Base-by-base conservation (phyloP, 2,329 filamentous ascomycete genomes). In the Thielaviopsis ethacetica region DNA sequence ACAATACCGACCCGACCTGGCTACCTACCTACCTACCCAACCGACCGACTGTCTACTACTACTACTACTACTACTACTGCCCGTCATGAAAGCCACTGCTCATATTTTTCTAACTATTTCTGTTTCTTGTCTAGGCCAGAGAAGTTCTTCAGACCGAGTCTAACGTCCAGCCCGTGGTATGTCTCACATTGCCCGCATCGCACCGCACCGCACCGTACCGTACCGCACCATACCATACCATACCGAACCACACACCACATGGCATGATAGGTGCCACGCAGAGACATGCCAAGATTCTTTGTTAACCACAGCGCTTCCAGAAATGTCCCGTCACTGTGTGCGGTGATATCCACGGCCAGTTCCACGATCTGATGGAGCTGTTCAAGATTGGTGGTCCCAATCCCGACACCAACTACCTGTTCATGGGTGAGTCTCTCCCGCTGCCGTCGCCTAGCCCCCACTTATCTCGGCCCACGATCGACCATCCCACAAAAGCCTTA, bases 261-360 rank as follows among this genome's bases (percentile, higher is more conserved):
- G 15, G 44, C 27, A 34, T 24, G 22, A n/a, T 19, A 3, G 27
- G 50, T 34, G 24, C n/a, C 38, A 27, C 26, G n/a, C 27, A 30
- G 50, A 5, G 19, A 26, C n/a, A 19, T 17, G 19, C 30, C 41
- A 15, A 52, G 50, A 26, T 58, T 38, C 54, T 60, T 57, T 51
- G 22, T 51, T 54, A 56, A 50, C 49, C 58, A 51, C 52, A 22
- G 38, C 26, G 6, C 41, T 56, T 19, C 50, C 64, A 91, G 86
- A 96, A 96, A 91, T 97, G 91, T 72, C 93, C 93, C 52, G 93
- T 97, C 65, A 98, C 93, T 59, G 93, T 98, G 63, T 97, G 93
- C 72, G 93, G 93, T 71, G 93, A 98, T 74, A 98, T 98, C 71
- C 93, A 98, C 73, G 93, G 93, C 65, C 93, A 98, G 74, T 97